These are phyloP conservation scores for Hirschioporus abietinus DNA, from an alignment of 768 basidiomycete genomes.

Conservation along the genomic window DNA sequence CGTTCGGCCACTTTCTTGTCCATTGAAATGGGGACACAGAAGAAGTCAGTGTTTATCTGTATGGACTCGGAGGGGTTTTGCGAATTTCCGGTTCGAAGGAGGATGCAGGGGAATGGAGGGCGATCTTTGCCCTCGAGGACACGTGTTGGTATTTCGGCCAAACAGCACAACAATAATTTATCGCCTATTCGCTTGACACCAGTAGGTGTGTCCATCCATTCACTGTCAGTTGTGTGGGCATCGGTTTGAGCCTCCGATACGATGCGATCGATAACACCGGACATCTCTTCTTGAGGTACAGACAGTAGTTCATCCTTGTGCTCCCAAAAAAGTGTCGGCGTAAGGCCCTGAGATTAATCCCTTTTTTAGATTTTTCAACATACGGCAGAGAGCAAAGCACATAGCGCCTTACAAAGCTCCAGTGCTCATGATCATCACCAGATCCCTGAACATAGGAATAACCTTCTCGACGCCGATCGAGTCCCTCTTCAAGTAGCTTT, in stretches of 20 bases:
- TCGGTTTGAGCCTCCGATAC: background rate
- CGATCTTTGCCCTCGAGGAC: background rate
- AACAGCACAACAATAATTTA: background rate
- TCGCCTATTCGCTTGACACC: background rate
- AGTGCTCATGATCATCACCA: conserved; percentile 92
- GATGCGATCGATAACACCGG: conserved; percentile 31
- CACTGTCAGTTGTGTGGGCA: background rate
- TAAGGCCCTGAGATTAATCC: conserved; percentile 55
- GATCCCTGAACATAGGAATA: conserved; percentile 91
- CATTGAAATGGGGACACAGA: conserved; percentile 23
- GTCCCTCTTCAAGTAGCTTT: conserved; percentile 52
- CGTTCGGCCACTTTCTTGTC: conserved; percentile 54
- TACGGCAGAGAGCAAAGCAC: conserved; percentile 2
- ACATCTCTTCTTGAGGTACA: conserved; percentile 44
- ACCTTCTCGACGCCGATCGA: conserved; percentile 58
- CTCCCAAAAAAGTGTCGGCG: conserved; percentile 67
- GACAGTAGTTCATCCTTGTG: conserved; percentile 45
- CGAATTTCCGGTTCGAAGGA: background rate
- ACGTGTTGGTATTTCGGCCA: background rate
- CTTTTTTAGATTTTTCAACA: conserved; percentile 6
- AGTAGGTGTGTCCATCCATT: background rate
- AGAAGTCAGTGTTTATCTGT: background rate
- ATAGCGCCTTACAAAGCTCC: conserved; percentile 57
- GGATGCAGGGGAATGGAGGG: background rate
- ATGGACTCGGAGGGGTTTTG: background rate